Evolutionary conservation across 495 filamentous ascomycete species (phyloP).

Genomic region (Sporormia fimetaria): DNA sequence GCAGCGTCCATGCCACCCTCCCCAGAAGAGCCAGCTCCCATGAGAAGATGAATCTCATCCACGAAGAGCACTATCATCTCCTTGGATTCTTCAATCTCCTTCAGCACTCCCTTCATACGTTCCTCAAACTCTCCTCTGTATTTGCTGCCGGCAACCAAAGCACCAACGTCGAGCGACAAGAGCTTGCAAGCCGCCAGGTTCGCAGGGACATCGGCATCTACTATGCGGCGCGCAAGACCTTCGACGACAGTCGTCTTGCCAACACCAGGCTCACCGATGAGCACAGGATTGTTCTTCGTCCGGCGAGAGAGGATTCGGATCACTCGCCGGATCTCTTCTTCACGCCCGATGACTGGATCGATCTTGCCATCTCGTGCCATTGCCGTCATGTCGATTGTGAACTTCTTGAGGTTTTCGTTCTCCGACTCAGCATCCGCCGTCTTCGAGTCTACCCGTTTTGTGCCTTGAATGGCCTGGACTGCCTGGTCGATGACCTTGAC

Average conservation of each 20-base stretch:
- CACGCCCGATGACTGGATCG: constrained; percentile 92
- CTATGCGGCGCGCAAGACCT: constrained; percentile 87
- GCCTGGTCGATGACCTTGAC: constrained; percentile 79
- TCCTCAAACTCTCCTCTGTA: constrained; percentile 98
- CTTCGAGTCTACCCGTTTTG: constrained; percentile 82
- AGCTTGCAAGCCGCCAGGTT: constrained; percentile 90
- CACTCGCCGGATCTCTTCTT: constrained; percentile 91
- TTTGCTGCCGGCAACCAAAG: constrained; percentile 92
- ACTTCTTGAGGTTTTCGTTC: constrained; percentile 90
- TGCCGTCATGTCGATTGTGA: constrained; percentile 93
- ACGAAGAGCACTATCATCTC: constrained; percentile 96
- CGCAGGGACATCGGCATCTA: constrained; percentile 90
- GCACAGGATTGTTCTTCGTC: constrained; percentile 97
- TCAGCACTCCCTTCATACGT: constrained; percentile 95
- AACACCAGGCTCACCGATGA: constrained; percentile 93
- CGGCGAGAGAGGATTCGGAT: constrained; percentile 85
- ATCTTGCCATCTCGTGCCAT: constrained; percentile 94
- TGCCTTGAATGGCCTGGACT: constrained; percentile 80
- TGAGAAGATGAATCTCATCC: constrained; percentile 95
- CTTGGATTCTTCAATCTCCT: constrained; percentile 92
- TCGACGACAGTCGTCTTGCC: constrained; percentile 98
- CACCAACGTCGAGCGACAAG: constrained; percentile 87
- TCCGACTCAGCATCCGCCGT: constrained; percentile 85
- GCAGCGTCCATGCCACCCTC: constrained; percentile 98
- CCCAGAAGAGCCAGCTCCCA: constrained; percentile 87